These are phyloP conservation scores for Termitomyces sp. DNA, from an alignment of 768 basidiomycete genomes.

Conservation along the genomic window DNA sequence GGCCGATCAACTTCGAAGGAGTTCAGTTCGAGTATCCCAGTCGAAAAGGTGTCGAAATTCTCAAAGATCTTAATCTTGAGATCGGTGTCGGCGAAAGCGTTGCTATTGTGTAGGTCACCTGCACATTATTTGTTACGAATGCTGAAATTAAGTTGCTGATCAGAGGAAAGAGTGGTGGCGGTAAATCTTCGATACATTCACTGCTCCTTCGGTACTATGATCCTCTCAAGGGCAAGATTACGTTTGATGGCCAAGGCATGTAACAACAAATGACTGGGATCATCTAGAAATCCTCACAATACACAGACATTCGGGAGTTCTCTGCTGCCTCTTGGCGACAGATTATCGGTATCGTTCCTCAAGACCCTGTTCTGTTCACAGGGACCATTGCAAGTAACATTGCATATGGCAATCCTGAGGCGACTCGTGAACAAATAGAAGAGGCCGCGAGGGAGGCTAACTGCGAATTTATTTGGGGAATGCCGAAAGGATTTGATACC, in stretches of 20 bases:
- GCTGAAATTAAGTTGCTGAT: not conserved
- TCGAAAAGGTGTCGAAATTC: constrained; percentile 73
- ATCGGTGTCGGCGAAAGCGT: constrained; percentile 84
- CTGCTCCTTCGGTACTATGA: constrained; percentile 89
- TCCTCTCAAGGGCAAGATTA: constrained; percentile 76
- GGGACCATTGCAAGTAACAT: constrained; percentile 96
- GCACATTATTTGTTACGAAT: not conserved
- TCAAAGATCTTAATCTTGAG: constrained; percentile 80
- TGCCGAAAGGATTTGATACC: constrained; percentile 94
- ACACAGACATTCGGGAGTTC: constrained; percentile 81
- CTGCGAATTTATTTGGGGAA: constrained; percentile 93
- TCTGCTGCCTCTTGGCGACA: constrained; percentile 82
- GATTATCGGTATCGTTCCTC: constrained; percentile 91
- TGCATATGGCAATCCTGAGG: constrained; percentile 76
- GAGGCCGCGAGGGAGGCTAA: constrained; percentile 87
- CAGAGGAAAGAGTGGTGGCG: constrained; percentile 87
- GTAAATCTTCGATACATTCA: constrained; percentile 90
- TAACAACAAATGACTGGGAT: constrained; percentile 12
- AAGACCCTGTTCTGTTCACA: constrained; percentile 88
- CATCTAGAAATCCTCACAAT: not conserved
- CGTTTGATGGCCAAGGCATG: constrained; percentile 82
- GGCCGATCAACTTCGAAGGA: constrained; percentile 75
- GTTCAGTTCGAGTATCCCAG: constrained; percentile 90
- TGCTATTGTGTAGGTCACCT: constrained; percentile 78
- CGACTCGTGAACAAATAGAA: constrained; percentile 81